These are phyloP conservation scores for Fomitopsis schrenkii DNA, from an alignment of 1,284 basidiomycete species.

Conservation along the genomic window DNA sequence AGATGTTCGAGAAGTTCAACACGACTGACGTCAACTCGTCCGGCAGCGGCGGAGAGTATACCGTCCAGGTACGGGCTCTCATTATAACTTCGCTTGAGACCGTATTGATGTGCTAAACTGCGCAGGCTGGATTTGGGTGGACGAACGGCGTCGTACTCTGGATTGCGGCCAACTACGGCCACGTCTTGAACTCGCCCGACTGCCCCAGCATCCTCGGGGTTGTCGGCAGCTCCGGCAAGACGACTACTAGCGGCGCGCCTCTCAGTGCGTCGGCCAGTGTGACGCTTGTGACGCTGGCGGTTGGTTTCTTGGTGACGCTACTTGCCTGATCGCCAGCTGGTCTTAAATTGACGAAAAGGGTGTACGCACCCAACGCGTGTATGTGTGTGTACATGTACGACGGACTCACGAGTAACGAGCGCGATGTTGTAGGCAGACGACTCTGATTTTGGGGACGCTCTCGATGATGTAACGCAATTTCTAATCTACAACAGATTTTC, in stretches of 20 bases:
- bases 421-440: too few relatives aligned
- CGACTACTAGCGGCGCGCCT: not conserved
- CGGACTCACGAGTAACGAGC: too few relatives aligned
- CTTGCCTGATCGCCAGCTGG: not conserved
- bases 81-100: not conserved
- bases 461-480: too few relatives aligned
- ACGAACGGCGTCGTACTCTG: conserved; percentile 83
- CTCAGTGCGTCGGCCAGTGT: not conserved
- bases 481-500: too few relatives aligned
- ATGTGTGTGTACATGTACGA: too few relatives aligned
- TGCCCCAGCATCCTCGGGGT: conserved; percentile 50
- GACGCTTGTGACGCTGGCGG: not conserved
- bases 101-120: not conserved
- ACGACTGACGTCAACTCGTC: conserved; percentile 77
- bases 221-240: conserved; percentile 1
- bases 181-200: conserved; percentile 54
- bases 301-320: not conserved
- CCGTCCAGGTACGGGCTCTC: conserved; percentile 52
- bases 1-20: conserved; percentile 93
- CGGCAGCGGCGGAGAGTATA: conserved; percentile 85
- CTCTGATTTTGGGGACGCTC: too few relatives aligned
- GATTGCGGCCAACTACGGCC: conserved; percentile 69
- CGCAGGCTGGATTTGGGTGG: conserved; percentile 81
- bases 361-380: too few relatives aligned
- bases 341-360: not conserved